Base-by-base conservation (phyloP, 2,329 filamentous ascomycete species). In the Achaetomium macrosporum region DNA sequence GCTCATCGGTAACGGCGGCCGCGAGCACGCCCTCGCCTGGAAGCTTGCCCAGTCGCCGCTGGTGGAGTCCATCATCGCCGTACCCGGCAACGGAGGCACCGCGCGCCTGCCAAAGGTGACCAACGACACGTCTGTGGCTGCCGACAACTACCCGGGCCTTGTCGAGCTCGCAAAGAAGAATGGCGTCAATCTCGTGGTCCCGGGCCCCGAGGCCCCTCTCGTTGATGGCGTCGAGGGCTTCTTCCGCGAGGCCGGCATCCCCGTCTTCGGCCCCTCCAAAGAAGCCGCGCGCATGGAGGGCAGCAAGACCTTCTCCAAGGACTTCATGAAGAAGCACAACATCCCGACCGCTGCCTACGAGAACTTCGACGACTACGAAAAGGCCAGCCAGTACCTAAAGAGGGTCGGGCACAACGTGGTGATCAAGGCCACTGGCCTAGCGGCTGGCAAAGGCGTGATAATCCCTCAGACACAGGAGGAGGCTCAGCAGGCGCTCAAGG, bases 241-340 rank as follows among this genome's bases (percentile, higher is more conserved):
- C 73, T 97, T 97, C 74, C 77, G 82, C 59, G 69, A 71, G 48
- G 85, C 80, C 46, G 84, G 85, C 44, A 90, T 96, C 66, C 79
- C 82, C 62, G 86, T 83, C 70, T 97, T 96, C 66, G 93, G 92
- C 2, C 93, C 93, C 5, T 87, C 84, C 53, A 84, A 87, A 71
- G 82, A 83, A 45, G 92, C 93, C 19, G 91, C 93, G 16, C 81
- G 82, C 42, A 89, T 99, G 80, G 93, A 99, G 72, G 93, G 93
- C 55, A 95, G 88, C 73, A 99, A 99, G 76, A 88, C 92, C 11
- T 97, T 95, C 70, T 90, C 88, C 57, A 99, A 99, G 69, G 91
- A 97, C 70, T 97, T 97, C 67, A 99, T 97, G 93, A 85, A 87
- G 70, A 84, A 85, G 60, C 83, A 95, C 72, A 79, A 80, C 64